Evolutionary conservation across 1,284 basidiomycete genomes (phyloP).

Genomic region (Exsudoporus floridanus): DNA sequence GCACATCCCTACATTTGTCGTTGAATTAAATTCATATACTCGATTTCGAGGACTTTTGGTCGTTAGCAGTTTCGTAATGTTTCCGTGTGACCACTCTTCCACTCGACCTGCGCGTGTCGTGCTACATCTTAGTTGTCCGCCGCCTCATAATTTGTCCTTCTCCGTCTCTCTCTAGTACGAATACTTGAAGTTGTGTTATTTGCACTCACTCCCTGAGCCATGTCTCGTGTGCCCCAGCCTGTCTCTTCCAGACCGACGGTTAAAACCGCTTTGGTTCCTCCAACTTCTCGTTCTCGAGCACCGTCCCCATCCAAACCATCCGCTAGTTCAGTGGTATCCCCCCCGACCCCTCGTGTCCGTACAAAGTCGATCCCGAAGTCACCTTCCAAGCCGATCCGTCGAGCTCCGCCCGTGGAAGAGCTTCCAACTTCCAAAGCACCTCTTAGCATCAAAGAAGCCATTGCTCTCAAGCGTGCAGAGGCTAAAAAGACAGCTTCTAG

Average conservation of each 20-base stretch:
- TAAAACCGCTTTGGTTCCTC: conserved; percentile 28
- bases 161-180: conserved; percentile 5
- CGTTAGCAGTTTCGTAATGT: conserved; percentile 20
- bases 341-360: conserved; percentile 29
- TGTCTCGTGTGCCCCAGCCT: conserved; percentile 52
- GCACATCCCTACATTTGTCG: not conserved
- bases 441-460: conserved; percentile 68
- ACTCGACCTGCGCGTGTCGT: conserved; percentile 1
- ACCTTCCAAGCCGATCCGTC: conserved; percentile 36
- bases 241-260: conserved; percentile 39
- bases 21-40: not conserved
- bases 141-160: not conserved
- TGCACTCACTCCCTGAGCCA: not conserved
- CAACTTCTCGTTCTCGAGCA: conserved; percentile 33
- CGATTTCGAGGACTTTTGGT: not conserved
- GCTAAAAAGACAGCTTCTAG: conserved; percentile 56
- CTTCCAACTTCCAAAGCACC: conserved; percentile 33
- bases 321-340: conserved; percentile 26
- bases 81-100: conserved; percentile 14
- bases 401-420: conserved; percentile 31
- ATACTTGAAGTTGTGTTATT: not conserved
- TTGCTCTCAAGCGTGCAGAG: conserved; percentile 71
- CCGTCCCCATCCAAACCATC: conserved; percentile 40
- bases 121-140: not conserved
- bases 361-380: conserved; percentile 41